Evolutionary conservation across 805 yeast species (phyloP), one percentile per base, ranked within the genome.

Genomic region (Kazachstania kunashirensis): DNA sequence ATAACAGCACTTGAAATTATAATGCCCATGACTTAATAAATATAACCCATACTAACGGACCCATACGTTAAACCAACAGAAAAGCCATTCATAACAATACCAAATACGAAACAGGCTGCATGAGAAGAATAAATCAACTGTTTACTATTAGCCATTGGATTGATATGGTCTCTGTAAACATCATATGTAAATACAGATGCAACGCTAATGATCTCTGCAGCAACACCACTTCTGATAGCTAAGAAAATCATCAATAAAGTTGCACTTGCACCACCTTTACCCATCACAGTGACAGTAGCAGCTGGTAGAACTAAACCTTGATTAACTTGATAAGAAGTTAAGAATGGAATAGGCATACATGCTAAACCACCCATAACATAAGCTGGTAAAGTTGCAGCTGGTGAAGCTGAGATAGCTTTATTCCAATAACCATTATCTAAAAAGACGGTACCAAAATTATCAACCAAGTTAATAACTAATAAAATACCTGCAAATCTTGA

Each of bases 211-310:
- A 86, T 72, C 60, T 86, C 95, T 26, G 95, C 89, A 23, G 94
- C 82, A 72, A 84, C 75, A 18, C 96, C 95, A 33, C 94, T 81
- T 0, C 96, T 86, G 29, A 82, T 89, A 18, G 96, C 95, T 88
- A 84, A 82, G 60, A 86, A 86, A 9, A 85, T 73, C 67, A 86
- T 62, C 24, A 86, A 57, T 44, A 86, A 68, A 8, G 86, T 71
- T 24, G 88, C 88, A 33, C 75, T 88, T 4, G 94, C 94, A 43
- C 96, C 96, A 49, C 89, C 84, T 44, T 69, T 79, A 36, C 96
- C 96, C 61, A 86, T 67, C 29, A 86, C 62, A 0, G 95, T 84
- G 29, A 75, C 80, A 1, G 95, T 94, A 27, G 95, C 67, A 16
- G 67, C 60, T 15, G 71, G 71, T 38, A 81, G 63, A 8, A 76